Evolutionary conservation across 2,329 filamentous ascomycete genomes (phyloP), one percentile per base, ranked within the genome.

Genomic region (Tolypocladium paradoxum): DNA sequence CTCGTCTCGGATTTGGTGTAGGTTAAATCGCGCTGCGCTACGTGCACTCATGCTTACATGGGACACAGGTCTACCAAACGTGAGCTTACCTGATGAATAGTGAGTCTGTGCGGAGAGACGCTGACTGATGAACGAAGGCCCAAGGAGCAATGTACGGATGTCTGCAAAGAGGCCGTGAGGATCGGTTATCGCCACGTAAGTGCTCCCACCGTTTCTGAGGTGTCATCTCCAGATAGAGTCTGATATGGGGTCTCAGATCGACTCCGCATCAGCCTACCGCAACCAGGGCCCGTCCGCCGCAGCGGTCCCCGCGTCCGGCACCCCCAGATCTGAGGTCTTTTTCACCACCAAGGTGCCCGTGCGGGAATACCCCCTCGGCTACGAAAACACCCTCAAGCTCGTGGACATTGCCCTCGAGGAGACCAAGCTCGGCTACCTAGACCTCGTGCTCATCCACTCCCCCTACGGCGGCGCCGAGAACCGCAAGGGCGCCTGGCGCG

Each of bases 351-450:
- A 82, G 64, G 69, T 82, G 20, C 75, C 76, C n/a, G 58, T 65
- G n/a, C 61, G 65, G 5, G 61, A 61, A 37, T 57, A 62, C 50
- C 67, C 67, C 0, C 59, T 77, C 34, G 68, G 68, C 56, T 93
- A 92, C 62, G 77, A 84, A 16, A 77, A 73, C 54, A 78, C 86
- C 24, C 83, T 82, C 65, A 73, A 74, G 18, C 78, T 83, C 58
- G 76, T 95, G 57, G 70, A 84, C 57, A 71, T 76, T 51, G 86
- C 83, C 18, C 71, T 91, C 24, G 69, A 75, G 51, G 76, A 82
- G 55, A 81, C 83, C 0, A 78, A 80, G 16, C 72, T 88, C 5
- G 78, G 74, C 24, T 88, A 88, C 65, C 76, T 88, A 57, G 84
- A 89, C 61, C 74, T 88, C 53, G 78, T 79, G 66, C 76, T 85